phyloP scores from a whole-genome alignment of 2,329 filamentous ascomycete species.

The Fusarium neocosmosporiellum region DNA sequence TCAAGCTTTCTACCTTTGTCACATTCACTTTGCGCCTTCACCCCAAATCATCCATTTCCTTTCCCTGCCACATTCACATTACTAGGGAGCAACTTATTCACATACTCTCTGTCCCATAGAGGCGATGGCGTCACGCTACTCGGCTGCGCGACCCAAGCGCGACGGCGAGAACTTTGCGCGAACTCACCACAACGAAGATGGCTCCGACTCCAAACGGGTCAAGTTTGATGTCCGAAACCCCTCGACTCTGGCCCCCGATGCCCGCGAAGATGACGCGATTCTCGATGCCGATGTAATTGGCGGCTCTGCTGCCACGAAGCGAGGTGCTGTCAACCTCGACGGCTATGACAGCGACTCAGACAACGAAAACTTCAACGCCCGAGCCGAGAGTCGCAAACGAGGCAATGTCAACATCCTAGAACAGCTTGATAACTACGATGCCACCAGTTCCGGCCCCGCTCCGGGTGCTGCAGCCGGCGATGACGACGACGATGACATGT shows the following conservation, averaged over 20 bases:
- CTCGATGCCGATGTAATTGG: constrained; percentile 95
- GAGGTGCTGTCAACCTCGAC: constrained; percentile 94
- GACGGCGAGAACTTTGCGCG: constrained; percentile 84
- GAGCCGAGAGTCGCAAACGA: constrained; percentile 70
- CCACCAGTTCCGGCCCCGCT: constrained; percentile 52
- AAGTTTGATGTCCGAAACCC: constrained; percentile 97
- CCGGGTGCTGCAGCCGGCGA: constrained; percentile 70
- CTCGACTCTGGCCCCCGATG: constrained; percentile 87
- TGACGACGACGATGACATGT: constrained; percentile 76
- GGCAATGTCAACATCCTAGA: constrained; percentile 63
- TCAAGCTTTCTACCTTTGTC: constrained; percentile 15
- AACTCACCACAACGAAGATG: constrained; percentile 72
- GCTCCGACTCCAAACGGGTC: constrained; percentile 75
- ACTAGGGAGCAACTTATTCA: neutral
- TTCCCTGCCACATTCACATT: neutral
- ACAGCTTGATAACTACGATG: constrained; percentile 66
- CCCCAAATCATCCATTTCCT: neutral
- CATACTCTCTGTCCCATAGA: neutral
- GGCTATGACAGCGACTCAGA: constrained; percentile 96
- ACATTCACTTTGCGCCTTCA: constrained; percentile 22
- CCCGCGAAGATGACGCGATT: constrained; percentile 75
- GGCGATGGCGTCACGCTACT: constrained; percentile 67
- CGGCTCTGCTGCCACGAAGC: constrained; percentile 80
- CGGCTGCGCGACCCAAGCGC: constrained; percentile 82
- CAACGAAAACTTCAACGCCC: constrained; percentile 87